These are phyloP conservation scores for Cyclotella distinguenda DNA, from an alignment of 108 stramenopile species.

Conservation along the genomic window DNA sequence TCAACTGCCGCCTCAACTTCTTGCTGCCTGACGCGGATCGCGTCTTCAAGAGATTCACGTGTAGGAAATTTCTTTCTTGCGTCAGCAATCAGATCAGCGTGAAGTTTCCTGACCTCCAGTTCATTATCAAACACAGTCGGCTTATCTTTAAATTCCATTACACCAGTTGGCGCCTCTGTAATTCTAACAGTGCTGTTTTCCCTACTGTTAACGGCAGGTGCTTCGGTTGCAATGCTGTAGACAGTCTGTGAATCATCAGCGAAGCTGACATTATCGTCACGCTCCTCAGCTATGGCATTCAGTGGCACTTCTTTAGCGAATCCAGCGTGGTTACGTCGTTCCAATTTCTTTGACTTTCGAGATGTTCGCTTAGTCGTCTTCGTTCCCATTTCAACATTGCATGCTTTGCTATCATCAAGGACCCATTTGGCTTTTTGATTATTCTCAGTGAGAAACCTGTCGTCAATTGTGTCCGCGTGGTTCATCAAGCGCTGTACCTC, in stretches of 20 bases:
- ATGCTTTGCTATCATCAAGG: slow-evolving; percentile 1
- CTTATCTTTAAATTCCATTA: slow-evolving; percentile 8
- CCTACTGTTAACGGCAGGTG: slow-evolving; percentile 7
- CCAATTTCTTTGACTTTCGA: slow-evolving; percentile 23
- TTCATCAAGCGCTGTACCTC: slow-evolving; percentile 41
- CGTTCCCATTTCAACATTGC: slow-evolving; percentile 11
- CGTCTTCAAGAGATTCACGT: slow-evolving; percentile 41
- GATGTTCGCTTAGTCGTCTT: slow-evolving; percentile 29
- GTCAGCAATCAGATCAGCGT: slow-evolving; percentile 36
- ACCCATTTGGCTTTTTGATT: slow-evolving; percentile 8
- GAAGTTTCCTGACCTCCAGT: slow-evolving; percentile 26
- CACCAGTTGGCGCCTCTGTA: slow-evolving; percentile 2
- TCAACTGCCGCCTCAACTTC: slow-evolving; percentile 38
- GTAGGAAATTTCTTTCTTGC: slow-evolving; percentile 44
- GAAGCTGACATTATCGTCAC: slow-evolving; percentile 7
- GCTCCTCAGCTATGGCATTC: slow-evolving; percentile 24
- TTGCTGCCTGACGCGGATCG: slow-evolving; percentile 32
- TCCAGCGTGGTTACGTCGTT: no score
- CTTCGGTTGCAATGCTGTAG: slow-evolving; percentile 12
- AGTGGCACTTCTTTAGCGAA: not conserved
- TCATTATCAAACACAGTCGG: slow-evolving; percentile 17
- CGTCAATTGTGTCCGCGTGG: slow-evolving; percentile 40
- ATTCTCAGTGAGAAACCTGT: slow-evolving; percentile 33
- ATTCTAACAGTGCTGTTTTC: slow-evolving; percentile 17
- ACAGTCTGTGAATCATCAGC: slow-evolving; percentile 15